These are phyloP conservation scores for Botrytis aclada DNA, from an alignment of 2,329 filamentous ascomycete genomes.

Conservation along the genomic window DNA sequence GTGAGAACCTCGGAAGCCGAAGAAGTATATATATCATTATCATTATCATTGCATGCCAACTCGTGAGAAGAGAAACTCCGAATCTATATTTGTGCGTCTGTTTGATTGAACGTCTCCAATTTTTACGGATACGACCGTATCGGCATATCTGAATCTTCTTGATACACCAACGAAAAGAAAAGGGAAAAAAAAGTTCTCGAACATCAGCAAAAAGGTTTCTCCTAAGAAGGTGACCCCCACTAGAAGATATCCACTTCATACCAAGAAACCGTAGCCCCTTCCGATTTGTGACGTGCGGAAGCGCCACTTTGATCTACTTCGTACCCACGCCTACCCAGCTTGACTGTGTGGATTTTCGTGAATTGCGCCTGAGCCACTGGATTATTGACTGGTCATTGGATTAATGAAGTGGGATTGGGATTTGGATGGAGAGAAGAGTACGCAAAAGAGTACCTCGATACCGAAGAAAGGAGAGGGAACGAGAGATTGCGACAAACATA, in stretches of 20 bases:
- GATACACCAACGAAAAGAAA: not conserved
- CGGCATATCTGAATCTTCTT: not conserved
- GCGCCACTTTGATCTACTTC: slow-evolving; percentile 19
- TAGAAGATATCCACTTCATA: not conserved
- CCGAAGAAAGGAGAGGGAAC: slow-evolving; percentile 4
- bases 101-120: not conserved
- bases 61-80: not conserved
- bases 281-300: slow-evolving; percentile 19
- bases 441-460: not conserved
- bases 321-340: not conserved
- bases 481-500: slow-evolving; percentile 8
- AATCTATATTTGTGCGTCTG: not conserved
- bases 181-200: slow-evolving; percentile 7
- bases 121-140: not conserved
- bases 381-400: slow-evolving; percentile 8
- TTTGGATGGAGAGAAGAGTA: slow-evolving; percentile 1
- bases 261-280: slow-evolving; percentile 8
- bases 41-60: not conserved
- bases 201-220: slow-evolving; percentile 8
- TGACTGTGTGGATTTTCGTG: slow-evolving; percentile 13
- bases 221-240: not conserved
- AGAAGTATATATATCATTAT: not conserved
- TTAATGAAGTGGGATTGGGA: not conserved
- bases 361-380: slow-evolving; percentile 11
- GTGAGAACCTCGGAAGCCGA: not conserved